Conservation (phyloP, 768 basidiomycete genomes). For the Lactarius vividus region DNA sequence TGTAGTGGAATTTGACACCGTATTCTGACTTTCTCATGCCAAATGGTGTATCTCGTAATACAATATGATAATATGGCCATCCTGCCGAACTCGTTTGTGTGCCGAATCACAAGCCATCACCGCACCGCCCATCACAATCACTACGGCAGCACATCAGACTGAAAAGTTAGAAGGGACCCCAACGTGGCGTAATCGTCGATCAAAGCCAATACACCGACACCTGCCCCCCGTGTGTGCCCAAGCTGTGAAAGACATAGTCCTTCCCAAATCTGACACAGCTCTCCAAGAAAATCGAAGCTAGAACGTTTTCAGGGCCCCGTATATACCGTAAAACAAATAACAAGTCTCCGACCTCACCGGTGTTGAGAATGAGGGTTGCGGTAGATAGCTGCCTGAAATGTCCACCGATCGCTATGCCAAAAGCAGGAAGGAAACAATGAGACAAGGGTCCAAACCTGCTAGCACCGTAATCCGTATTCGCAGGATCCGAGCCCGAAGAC, state of each 20-base stretch:
- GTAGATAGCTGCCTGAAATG: neutral
- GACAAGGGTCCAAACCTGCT: neutral
- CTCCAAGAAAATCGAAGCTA: neutral
- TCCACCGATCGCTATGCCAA: neutral
- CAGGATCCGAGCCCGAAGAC: neutral
- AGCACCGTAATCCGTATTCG: neutral
- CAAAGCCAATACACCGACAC: too few species aligned
- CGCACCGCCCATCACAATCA: neutral
- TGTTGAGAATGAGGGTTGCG: neutral
- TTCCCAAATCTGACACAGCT: too few species aligned
- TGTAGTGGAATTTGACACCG: too few species aligned
- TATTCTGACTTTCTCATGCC: neutral
- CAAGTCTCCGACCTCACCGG: neutral
- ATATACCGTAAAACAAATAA: neutral
- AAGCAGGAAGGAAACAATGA: neutral
- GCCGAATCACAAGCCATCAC: neutral
- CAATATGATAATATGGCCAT: neutral
- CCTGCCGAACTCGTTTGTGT: neutral
- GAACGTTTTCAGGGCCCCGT: neutral
- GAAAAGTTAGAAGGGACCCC: too few species aligned
- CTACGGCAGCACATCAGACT: neutral
- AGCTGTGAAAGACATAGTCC: too few species aligned
- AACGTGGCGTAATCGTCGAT: too few species aligned
- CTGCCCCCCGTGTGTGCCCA: too few species aligned
- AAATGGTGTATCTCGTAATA: neutral